Percentiles rank a stretch among this genome's conserved stretches.
These are phyloP conservation scores for Chionographis japonica DNA, from an alignment of 106 monocot species.

Conservation along the genomic window DNA sequence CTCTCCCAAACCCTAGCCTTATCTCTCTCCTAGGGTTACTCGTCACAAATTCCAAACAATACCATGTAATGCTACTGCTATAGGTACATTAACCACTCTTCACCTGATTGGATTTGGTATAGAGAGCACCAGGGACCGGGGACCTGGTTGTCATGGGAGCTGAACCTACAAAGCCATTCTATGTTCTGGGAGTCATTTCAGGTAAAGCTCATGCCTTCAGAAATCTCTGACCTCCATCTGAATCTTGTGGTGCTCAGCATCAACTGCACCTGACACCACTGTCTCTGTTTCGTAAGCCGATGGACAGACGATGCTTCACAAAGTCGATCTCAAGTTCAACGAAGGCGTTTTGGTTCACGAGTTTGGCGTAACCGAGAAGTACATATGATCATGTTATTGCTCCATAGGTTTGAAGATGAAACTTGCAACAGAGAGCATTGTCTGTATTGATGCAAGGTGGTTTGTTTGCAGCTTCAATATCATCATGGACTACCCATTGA, in stretches of 20 bases:
- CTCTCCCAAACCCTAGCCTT: too few relatives aligned
- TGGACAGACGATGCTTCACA: slow-evolving; percentile 18
- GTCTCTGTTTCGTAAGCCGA: slow-evolving; percentile 22
- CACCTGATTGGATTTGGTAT: too few relatives aligned
- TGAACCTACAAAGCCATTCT: slow-evolving; percentile 6
- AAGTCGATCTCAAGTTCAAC: slow-evolving; percentile 21
- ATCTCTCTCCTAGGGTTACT: too few relatives aligned
- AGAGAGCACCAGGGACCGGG: slow-evolving; percentile 19
- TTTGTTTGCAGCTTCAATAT: slow-evolving; percentile 23
- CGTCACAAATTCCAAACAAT: too few relatives aligned
- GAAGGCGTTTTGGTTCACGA: slow-evolving; percentile 15
- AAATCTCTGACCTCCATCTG: too few relatives aligned
- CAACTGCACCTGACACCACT: slow-evolving; percentile 30
- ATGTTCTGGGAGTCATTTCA: slow-evolving; percentile 24
- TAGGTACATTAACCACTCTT: too few relatives aligned
- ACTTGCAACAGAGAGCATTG: background rate
- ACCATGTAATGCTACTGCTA: too few relatives aligned
- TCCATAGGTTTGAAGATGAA: too few relatives aligned
- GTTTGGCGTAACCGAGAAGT: slow-evolving; percentile 21
- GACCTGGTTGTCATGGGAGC: slow-evolving; percentile 17
- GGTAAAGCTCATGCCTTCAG: background rate
- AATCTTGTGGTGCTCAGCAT: slow-evolving; percentile 5
- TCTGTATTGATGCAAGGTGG: background rate
- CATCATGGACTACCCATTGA: slow-evolving; percentile 29
- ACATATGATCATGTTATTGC: background rate